These are phyloP conservation scores for Melaleuca quinquenervia DNA, from an alignment of 345 rosid genomes.

Conservation along the genomic window DNA sequence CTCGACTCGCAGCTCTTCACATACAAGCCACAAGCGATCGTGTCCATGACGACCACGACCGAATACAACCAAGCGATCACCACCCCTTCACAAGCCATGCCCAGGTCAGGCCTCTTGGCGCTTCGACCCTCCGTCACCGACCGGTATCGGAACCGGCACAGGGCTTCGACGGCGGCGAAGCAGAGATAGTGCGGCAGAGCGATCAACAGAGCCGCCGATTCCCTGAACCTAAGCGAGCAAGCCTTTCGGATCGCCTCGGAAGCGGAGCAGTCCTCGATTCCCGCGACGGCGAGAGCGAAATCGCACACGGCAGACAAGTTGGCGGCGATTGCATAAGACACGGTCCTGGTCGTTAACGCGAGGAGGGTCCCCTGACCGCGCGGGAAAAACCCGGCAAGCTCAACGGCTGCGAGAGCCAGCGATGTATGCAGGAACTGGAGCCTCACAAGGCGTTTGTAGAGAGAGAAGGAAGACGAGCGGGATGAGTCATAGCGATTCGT, in stretches of 20 bases:
- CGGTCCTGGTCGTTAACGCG: neutral
- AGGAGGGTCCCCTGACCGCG: neutral
- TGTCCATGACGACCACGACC: slow-evolving; percentile 20
- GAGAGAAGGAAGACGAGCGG: neutral
- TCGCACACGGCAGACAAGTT: slow-evolving; percentile 11
- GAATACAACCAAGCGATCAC: slow-evolving; percentile 24
- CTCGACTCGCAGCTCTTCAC: slow-evolving; percentile 3
- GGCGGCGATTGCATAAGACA: neutral
- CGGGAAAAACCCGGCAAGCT: neutral
- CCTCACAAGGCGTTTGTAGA: slow-evolving; percentile 7
- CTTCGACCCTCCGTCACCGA: slow-evolving; percentile 1
- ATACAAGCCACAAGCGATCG: slow-evolving; percentile 19
- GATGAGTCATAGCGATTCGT: neutral
- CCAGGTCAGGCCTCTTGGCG: neutral
- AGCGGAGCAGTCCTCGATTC: slow-evolving; percentile 1
- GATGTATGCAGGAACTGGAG: slow-evolving; percentile 3
- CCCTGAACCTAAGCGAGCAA: slow-evolving; percentile 8
- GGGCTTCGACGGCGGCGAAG: slow-evolving; percentile 15
- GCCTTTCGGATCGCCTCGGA: slow-evolving; percentile 12
- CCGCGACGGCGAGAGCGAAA: slow-evolving; percentile 22
- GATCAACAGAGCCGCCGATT: slow-evolving; percentile 7
- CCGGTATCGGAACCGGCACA: slow-evolving; percentile 12
- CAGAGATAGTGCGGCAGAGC: slow-evolving; percentile 19
- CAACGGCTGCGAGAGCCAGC: neutral
- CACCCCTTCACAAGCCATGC: slow-evolving; percentile 14